Base-by-base conservation (phyloP, 768 basidiomycete species). In the Tricholoma sp. region DNA sequence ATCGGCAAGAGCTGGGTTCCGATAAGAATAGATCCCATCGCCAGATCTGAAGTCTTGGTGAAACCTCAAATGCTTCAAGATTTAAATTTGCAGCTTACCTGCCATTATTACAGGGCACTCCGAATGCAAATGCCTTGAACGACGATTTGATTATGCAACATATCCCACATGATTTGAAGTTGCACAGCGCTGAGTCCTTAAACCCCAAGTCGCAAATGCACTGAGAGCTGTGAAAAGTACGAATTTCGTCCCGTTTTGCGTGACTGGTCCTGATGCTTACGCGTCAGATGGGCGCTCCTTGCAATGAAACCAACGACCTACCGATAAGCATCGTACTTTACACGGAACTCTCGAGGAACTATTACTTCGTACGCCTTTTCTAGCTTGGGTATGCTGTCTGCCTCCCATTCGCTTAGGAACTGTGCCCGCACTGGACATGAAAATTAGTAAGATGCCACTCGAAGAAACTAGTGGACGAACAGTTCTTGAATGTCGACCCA, bases 181-280 rank as follows among this genome's bases (percentile, higher is more conserved):
- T 74, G 68, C 86, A 88, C 17, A 84, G 63, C 1, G 64, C 62
- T 3, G 75, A 65, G 32, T 77, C 77, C 57, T 81, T 82, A 13
- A 74, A 74, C 7, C 85, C 85, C 58, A 88, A 69, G 65, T 88
- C 83, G 70, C 85, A 88, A 41, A 88, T 83, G 62, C 84, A 86
- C 57, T 85, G 84, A 2, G 82, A 74, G 55, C 81, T 78, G 57
- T 87, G 81, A 62, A 84, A 87, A 37, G 80, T 83, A 60, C 80
- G 77, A 52, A 85, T 72, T 61, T 82, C 74, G 59, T 75, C 74
- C 58, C 74, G 71, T 45, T 65, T 68, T 52, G 61, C 67, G 58
- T 68, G 74, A 57, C 65, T 69, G 57, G 73, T 68, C 58, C 73
- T 77, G 65, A 3, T 31, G n/a, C 39, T 44, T 24, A 62, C 59